Evolutionary conservation across 129 eudicot genomes (phyloP), one percentile per base, ranked within the genome.

Genomic region (Kitagawia praeruptora): DNA sequence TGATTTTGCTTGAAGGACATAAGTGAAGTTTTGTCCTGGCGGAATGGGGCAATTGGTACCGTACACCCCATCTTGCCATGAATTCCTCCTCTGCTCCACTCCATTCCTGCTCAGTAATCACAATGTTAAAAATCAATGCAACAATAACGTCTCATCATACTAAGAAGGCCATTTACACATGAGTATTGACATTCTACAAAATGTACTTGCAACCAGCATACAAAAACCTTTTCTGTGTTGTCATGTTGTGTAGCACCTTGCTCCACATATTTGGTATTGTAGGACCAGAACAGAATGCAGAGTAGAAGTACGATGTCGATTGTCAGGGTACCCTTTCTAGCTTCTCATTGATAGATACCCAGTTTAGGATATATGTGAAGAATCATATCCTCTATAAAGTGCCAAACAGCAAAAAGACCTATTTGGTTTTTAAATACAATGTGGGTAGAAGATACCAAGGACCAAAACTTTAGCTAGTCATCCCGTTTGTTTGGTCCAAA

Each of bases 11-110:
- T n/a, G n/a, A n/a, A n/a, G n/a, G n/a, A n/a, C n/a, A n/a, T n/a
- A n/a, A n/a, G n/a, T n/a, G n/a, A 87, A 90, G 84, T 90, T 90
- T 10, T 78, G 80, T 54, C 91, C 91, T 19, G 91, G 94, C 51
- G 86, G 94, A 69, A 90, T 90, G 2, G 91, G 91, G 74, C 94
- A 90, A 48, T 84, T 90, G 31, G 94, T 90, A 19, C 94, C 94
- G 4, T 74, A 86, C 8, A 90, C 91, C 37, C 94, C 94, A 63
- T 90, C 94, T 77, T 90, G 89, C 88, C 88, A 90, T 51, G 94
- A 90, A 78, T 90, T 90, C 49, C 94, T 85, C 38, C 94, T 80
- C 81, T 90, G 91, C 85, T 85, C 87, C 69, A 90, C 74, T 39
- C 94, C 94, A 79, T 86, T 86, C 94, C 94, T 87, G 84, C 81